Conservation (phyloP, 2,329 filamentous ascomycete species). For the Juglanconis sp. region DNA sequence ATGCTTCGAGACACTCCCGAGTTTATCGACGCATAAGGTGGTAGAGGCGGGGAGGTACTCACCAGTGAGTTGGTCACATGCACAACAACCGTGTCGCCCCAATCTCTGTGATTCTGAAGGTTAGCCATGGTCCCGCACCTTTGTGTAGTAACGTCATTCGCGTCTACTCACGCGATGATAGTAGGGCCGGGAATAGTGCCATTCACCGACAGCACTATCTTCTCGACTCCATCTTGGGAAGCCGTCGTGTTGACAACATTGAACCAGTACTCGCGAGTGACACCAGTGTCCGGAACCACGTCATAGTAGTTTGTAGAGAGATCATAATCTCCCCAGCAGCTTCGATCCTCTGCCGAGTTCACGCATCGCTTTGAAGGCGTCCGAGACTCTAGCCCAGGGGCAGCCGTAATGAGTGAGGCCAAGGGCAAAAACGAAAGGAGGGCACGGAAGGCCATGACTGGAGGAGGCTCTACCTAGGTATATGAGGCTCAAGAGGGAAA, state of each 20-base stretch:
- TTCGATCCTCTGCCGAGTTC: conserved; percentile 11
- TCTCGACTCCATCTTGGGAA: conserved; percentile 32
- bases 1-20: neutral
- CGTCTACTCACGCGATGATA: conserved; percentile 21
- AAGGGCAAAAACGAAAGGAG: conserved; percentile 4
- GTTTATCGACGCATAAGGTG: conserved; percentile 19
- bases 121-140: conserved; percentile 14
- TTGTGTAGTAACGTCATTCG: conserved; percentile 14
- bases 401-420: conserved; percentile 3
- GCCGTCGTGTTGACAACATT: conserved; percentile 23
- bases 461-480: neutral
- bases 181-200: conserved; percentile 46
- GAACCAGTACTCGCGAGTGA: conserved; percentile 33
- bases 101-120: conserved; percentile 34
- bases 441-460: conserved; percentile 4
- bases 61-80: conserved; percentile 21
- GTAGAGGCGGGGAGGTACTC: neutral
- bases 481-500: neutral
- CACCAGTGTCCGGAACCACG: conserved; percentile 32
- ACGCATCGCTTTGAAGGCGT: conserved; percentile 4
- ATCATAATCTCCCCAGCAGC: conserved; percentile 36
- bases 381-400: neutral
- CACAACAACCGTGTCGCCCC: conserved; percentile 47
- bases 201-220: conserved; percentile 37
- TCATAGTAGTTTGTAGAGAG: conserved; percentile 32